Evolutionary conservation across 2,329 filamentous ascomycete species (phyloP), one percentile per base, ranked within the genome.

Genomic region (Cadophora luteo-olivacea): DNA sequence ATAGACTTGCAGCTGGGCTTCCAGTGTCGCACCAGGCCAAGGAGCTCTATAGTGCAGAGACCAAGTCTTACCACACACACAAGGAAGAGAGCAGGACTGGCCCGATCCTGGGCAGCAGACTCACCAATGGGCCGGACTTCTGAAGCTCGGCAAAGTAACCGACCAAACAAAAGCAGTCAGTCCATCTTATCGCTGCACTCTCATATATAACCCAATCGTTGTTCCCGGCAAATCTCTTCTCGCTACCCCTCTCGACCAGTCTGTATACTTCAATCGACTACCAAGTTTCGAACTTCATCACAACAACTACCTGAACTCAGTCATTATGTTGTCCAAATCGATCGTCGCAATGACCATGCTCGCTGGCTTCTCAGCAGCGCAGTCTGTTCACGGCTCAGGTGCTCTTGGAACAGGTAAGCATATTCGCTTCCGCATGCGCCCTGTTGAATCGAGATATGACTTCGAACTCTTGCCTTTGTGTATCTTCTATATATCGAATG

Each of bases 291-390:
- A 57, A 24, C 57, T 29, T 36, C 38, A 51, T n/a, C 45, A 29
- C 29, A 29, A 25, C 60, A 62, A 49, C 41, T 7, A 61, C 49
- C 36, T 54, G 14, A 16, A 60, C 48, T 57, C 38, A 51, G 4
- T 64, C 67, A 69, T 66, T 11, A 71, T 71, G 69, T 66, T 71
- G 41, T 71, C 67, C 33, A 69, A 69, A 63, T 60, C 48, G 25
- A 62, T 67, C 32, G 1, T 66, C 33, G 48, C 22, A 66, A 9
- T 55, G 55, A 22, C 65, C 33, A 54, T 62, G 33, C n/a, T 68
- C 16, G 63, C 66, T 52, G 51, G 51, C 32, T 48, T 55, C 19
- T 29, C 41, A 36, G 64, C 55, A 54, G 57, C 65, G 25, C 14
- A 65, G 24, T 45, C 54, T 16, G 63, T 66, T 29, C 63, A 68